These are phyloP conservation scores for Lachnellula suecica DNA, from an alignment of 2,329 filamentous ascomycete species.

Conservation along the genomic window DNA sequence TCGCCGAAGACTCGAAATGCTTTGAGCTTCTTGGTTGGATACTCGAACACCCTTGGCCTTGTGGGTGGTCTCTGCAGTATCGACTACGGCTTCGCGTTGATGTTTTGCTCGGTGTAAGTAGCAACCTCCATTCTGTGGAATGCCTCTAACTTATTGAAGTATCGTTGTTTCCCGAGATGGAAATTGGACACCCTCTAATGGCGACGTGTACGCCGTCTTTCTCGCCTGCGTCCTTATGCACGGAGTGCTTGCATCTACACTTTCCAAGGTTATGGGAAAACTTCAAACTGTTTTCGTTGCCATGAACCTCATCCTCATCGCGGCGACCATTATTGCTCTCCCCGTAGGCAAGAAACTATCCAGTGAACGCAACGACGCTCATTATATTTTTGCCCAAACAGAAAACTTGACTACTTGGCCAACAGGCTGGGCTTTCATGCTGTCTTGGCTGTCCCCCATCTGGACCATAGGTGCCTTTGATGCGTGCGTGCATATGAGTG, in stretches of 20 bases:
- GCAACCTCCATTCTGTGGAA: neutral
- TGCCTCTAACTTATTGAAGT: constrained; percentile 17
- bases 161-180: constrained; percentile 57
- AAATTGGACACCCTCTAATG: constrained; percentile 53
- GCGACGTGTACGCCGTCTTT: constrained; percentile 57
- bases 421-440: constrained; percentile 56
- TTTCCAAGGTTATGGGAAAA: constrained; percentile 57
- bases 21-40: constrained; percentile 59
- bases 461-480: constrained; percentile 62
- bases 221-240: constrained; percentile 52
- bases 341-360: constrained; percentile 44
- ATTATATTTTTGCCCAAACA: constrained; percentile 55
- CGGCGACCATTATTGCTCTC: constrained; percentile 56
- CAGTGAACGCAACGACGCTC: constrained; percentile 38
- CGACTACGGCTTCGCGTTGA: constrained; percentile 55
- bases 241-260: constrained; percentile 50
- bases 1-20: constrained; percentile 53
- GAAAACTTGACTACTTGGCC: constrained; percentile 60
- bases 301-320: constrained; percentile 54
- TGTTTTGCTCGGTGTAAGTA: constrained; percentile 53
- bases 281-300: constrained; percentile 56
- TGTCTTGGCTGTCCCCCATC: constrained; percentile 60
- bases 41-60: constrained; percentile 59
- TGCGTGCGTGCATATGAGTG: constrained; percentile 58
- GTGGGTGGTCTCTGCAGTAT: constrained; percentile 63